Evolutionary conservation across 129 eudicot species (phyloP), one percentile per base, ranked within the genome.

Genomic region (Glebionis coronaria): DNA sequence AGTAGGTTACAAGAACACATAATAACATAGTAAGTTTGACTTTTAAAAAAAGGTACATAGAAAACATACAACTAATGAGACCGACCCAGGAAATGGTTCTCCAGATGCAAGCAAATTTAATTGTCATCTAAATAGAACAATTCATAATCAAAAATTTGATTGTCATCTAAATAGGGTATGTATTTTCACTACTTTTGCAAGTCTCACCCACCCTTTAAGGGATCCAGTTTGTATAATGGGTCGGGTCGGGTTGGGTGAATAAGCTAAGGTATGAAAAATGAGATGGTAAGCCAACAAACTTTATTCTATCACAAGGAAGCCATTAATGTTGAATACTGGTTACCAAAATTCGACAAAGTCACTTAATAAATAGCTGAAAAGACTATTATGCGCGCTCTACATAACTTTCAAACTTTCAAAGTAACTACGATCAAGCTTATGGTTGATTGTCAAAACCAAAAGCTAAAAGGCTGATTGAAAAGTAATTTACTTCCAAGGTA

Each of bases 1-100:
- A 94, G 71, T 44, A 89, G 88, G 65, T 94, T 95, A 69, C 95
- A 92, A 15, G 99, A 87, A 73, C 95, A 84, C 72, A 94, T 64
- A n/a, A n/a, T n/a, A n/a, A n/a, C n/a, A n/a, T n/a, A n/a, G n/a
- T n/a, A n/a, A n/a, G n/a, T n/a, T n/a, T n/a, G n/a, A n/a, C n/a
- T n/a, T n/a, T n/a, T n/a, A n/a, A n/a, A n/a, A n/a, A n/a, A n/a
- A n/a, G n/a, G n/a, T n/a, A n/a, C n/a, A n/a, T n/a, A n/a, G n/a
- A n/a, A n/a, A n/a, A n/a, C n/a, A n/a, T n/a, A n/a, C n/a, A n/a
- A n/a, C n/a, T n/a, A n/a, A n/a, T n/a, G n/a, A n/a, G n/a, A n/a
- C n/a, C n/a, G n/a, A n/a, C n/a, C n/a, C n/a, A n/a, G n/a, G n/a
- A n/a, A n/a, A n/a, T n/a, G n/a, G n/a, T n/a, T n/a, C n/a, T n/a